A percentile compares a stretch with the other conserved stretches of the same genome.
These are phyloP conservation scores for Uronychia setigera DNA, from an alignment of 73 alveolate species.

Conservation along the genomic window DNA sequence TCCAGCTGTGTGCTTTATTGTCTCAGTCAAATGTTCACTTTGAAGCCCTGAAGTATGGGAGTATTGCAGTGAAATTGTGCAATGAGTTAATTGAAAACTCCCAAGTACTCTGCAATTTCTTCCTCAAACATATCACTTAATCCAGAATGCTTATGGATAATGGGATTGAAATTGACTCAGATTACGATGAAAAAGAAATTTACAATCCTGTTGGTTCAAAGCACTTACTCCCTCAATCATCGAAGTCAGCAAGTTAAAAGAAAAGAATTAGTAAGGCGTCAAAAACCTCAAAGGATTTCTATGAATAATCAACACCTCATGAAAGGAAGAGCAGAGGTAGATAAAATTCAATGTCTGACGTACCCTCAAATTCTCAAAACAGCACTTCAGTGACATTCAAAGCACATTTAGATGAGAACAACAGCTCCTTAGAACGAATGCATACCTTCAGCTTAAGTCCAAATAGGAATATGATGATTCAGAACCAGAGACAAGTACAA, in stretches of 20 bases:
- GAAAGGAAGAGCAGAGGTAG: background rate
- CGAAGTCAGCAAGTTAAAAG: background rate
- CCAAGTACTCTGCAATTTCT: slow-evolving; percentile 13
- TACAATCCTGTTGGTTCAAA: background rate
- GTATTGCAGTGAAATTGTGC: slow-evolving; percentile 34
- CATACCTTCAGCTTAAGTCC: slow-evolving; percentile 35
- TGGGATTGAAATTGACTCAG: too few relatives aligned
- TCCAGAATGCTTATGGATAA: too few relatives aligned
- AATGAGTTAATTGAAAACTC: slow-evolving; percentile 25
- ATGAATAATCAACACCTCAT: background rate
- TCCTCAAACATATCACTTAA: slow-evolving; percentile 5
- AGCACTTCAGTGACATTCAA: background rate
- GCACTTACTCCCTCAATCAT: too few relatives aligned
- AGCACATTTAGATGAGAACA: background rate
- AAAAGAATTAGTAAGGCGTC: too few relatives aligned
- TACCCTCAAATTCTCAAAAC: background rate
- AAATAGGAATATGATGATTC: background rate
- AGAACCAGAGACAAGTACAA: background rate
- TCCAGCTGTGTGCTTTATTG: slow-evolving; percentile 39
- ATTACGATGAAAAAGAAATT: background rate
- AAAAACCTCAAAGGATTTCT: background rate
- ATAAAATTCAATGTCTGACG: background rate
- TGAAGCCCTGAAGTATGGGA: slow-evolving; percentile 23
- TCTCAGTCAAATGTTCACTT: slow-evolving; percentile 31
- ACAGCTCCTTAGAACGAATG: slow-evolving; percentile 36